phyloP scores from a whole-genome alignment of 2,329 filamentous ascomycete species.

The Lecanicillium sp. region DNA sequence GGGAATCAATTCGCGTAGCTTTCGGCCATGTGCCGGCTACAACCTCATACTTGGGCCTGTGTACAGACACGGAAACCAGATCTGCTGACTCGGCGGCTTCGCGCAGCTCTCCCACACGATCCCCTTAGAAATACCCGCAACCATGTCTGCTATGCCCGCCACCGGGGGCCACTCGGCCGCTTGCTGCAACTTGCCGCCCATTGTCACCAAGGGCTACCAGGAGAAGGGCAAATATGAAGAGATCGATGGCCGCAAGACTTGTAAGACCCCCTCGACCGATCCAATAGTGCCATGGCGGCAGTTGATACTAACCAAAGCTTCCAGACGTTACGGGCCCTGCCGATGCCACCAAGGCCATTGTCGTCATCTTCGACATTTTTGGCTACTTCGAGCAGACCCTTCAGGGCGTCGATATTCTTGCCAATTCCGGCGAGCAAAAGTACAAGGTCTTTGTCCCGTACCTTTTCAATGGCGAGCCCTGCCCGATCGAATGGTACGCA shows the following conservation, averaged over 20 bases:
- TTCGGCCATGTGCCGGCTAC: no score
- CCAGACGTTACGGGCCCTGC: slow-evolving; percentile 43
- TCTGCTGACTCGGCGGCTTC: no score
- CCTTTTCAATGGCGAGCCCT: slow-evolving; percentile 74
- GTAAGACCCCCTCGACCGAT: slow-evolving; percentile 20
- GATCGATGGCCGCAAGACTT: slow-evolving; percentile 50
- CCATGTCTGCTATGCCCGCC: slow-evolving; percentile 46
- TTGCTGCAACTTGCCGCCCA: slow-evolving; percentile 54
- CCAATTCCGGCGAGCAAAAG: slow-evolving; percentile 50
- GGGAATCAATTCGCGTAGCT: no score
- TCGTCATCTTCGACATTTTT: slow-evolving; percentile 53
- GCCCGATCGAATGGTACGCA: slow-evolving; percentile 43
- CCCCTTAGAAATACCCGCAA: no score
- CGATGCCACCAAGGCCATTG: slow-evolving; percentile 45
- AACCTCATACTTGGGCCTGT: no score
- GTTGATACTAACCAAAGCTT: slow-evolving; percentile 11
- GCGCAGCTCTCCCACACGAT: no score
- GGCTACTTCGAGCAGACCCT: slow-evolving; percentile 65
- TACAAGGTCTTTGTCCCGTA: slow-evolving; percentile 90
- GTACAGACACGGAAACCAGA: no score
- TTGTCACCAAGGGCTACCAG: slow-evolving; percentile 49
- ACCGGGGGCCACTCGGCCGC: slow-evolving; percentile 48
- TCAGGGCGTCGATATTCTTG: slow-evolving; percentile 63
- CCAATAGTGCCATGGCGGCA: background rate
- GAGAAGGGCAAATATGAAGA: slow-evolving; percentile 51